Evolutionary conservation across 2,329 filamentous ascomycete genomes (phyloP).

Genomic region (Dactylellina leptospora): DNA sequence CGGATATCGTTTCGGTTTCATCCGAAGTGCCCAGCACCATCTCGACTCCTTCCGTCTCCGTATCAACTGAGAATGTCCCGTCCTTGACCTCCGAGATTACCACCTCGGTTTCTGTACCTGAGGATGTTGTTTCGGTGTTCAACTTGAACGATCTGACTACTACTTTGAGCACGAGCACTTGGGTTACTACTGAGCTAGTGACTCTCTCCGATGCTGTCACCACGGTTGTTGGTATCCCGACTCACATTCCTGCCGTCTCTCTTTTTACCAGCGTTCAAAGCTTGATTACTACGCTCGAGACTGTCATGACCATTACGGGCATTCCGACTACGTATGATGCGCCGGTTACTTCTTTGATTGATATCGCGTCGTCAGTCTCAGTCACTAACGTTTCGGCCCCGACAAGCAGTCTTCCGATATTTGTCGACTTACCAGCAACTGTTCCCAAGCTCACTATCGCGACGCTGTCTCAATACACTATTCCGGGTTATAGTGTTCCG

Average conservation of each 20-base stretch:
- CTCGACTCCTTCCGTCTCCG: background rate
- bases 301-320: constrained; percentile 13
- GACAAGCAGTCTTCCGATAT: background rate
- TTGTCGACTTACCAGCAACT: no score
- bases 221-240: constrained; percentile 31
- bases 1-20: background rate
- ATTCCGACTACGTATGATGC: constrained; percentile 23
- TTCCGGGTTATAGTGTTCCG: background rate
- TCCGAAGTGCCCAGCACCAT: background rate
- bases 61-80: no score
- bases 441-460: constrained; percentile 4
- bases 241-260: constrained; percentile 33
- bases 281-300: constrained; percentile 19
- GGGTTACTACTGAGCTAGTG: constrained; percentile 16
- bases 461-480: background rate
- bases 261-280: constrained; percentile 30
- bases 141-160: constrained; percentile 14
- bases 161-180: constrained; percentile 18
- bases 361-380: constrained; percentile 2
- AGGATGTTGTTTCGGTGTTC: background rate
- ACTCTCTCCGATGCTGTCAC: constrained; percentile 21
- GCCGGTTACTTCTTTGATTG: constrained; percentile 18
- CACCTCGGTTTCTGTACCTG: background rate
- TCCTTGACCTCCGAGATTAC: no score
- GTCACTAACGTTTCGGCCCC: background rate